Percentiles rank a stretch among this genome's conserved stretches.
Conservation (phyloP, 2,329 filamentous ascomycete species). For the Didymosphaeria variabile region DNA sequence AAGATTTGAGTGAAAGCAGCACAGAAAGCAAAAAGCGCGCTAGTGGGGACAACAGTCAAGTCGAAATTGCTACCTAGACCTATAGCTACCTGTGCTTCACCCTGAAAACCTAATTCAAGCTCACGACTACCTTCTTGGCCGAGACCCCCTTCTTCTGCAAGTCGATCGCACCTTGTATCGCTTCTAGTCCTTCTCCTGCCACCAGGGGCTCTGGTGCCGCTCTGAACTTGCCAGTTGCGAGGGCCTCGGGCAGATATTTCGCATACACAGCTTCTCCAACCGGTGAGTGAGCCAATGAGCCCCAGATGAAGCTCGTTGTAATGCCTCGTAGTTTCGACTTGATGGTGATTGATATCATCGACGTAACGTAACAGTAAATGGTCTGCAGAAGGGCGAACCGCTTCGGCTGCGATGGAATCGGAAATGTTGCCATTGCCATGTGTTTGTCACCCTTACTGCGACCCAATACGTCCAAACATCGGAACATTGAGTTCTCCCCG, state of each 20-base stretch:
- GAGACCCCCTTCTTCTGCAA: conserved; percentile 23
- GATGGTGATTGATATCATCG: conserved; percentile 22
- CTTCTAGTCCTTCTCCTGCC: conserved; percentile 21
- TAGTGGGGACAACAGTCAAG: neutral
- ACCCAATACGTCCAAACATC: conserved; percentile 5
- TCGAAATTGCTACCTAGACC: neutral
- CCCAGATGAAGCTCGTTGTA: conserved; percentile 20
- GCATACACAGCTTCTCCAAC: conserved; percentile 13
- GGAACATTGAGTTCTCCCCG: neutral
- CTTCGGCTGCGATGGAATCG: conserved; percentile 11
- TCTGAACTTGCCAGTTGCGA: conserved; percentile 22
- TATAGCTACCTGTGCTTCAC: neutral
- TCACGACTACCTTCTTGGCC: conserved; percentile 24
- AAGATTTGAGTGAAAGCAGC: neutral
- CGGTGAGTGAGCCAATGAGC: conserved; percentile 4
- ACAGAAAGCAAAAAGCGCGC: conserved; percentile 1
- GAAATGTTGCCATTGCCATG: conserved; percentile 9
- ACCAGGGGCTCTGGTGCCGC: conserved; percentile 27
- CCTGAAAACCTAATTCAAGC: neutral
- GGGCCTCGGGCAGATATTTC: conserved; percentile 24
- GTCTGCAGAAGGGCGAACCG: conserved; percentile 10
- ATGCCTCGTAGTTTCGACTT: conserved; percentile 23
- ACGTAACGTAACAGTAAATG: conserved; percentile 15
- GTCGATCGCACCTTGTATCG: conserved; percentile 22
- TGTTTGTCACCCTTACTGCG: conserved; percentile 19